Base-by-base conservation (phyloP, 78 protist species). In the Guillardia theta region DNA sequence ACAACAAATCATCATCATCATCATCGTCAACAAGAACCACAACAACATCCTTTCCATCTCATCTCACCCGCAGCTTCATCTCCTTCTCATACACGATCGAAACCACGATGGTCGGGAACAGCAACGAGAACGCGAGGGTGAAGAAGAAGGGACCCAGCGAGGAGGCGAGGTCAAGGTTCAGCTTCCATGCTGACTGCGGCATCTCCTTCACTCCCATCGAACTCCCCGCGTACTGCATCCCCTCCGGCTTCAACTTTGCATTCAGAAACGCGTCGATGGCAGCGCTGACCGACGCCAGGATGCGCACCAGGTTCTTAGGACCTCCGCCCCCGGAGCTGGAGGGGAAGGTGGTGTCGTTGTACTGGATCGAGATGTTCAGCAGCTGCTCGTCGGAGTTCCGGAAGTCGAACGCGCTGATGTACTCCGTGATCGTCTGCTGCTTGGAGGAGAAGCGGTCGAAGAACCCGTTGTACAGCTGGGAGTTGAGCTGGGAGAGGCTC, bases 31-130 rank as follows among this genome's bases (percentile, higher is more conserved):
- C n/a, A n/a, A n/a, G n/a, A n/a, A n/a, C n/a, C n/a, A n/a, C n/a
- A n/a, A n/a, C n/a, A n/a, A n/a, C n/a, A n/a, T n/a, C n/a, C n/a
- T n/a, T n/a, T n/a, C n/a, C n/a, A n/a, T n/a, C n/a, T n/a, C n/a
- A n/a, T n/a, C n/a, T n/a, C n/a, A n/a, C 48, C 43, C 90, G 90
- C 90, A 78, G 8, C 0, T 36, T 18, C 90, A 78, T 48, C 90
- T 78, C 90, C 90, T 78, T 78, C 90, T 78, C 90, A 50, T 78
- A 78, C 50, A 78, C 90, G 50, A 78, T 22, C 9, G 50, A 19
- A 6, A 78, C 90, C 18, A 78, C 90, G 48, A 78, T 78, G 24
- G 90, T 78, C 33, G 90, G 90, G 90, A 78, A 78, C 18, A 78
- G 48, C n/a, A 78, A 44, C 53, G 21, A 18, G 53, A 37, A 78